Conservation (phyloP, 352 stramenopile genomes). For the Pelagophyceae sp. region DNA sequence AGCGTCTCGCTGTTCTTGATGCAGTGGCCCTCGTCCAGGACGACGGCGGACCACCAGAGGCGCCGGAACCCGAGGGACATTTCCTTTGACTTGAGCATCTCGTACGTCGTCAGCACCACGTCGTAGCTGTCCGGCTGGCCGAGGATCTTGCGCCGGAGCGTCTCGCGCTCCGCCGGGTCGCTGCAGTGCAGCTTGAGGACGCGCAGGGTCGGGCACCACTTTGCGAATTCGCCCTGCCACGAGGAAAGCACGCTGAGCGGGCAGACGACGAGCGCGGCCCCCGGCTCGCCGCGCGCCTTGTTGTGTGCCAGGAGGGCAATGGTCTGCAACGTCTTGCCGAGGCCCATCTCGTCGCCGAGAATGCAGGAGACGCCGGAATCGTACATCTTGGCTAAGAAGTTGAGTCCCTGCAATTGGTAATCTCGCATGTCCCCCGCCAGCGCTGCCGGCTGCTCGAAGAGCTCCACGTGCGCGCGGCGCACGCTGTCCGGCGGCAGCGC, state of each 20-base stretch:
- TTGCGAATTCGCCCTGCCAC: constrained; percentile 80
- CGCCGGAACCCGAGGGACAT: constrained; percentile 50
- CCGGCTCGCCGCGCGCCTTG: constrained; percentile 27
- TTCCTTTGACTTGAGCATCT: constrained; percentile 66
- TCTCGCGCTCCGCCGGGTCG: constrained; percentile 62
- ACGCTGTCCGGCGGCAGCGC: too few relatives aligned
- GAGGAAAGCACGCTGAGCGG: constrained; percentile 83
- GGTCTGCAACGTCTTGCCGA: constrained; percentile 73
- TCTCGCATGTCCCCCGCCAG: too few relatives aligned
- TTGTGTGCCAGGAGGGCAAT: constrained; percentile 37
- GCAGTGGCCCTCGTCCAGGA: constrained; percentile 84
- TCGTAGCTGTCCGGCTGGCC: constrained; percentile 43
- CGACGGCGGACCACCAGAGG: constrained; percentile 74
- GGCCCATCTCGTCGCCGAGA: too few relatives aligned
- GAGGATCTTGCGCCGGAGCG: constrained; percentile 40
- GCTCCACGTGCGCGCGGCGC: too few relatives aligned
- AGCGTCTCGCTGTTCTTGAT: constrained; percentile 36
- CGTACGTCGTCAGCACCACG: constrained; percentile 84
- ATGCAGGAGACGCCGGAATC: too few relatives aligned
- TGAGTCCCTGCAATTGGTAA: too few relatives aligned
- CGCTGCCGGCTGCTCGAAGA: too few relatives aligned
- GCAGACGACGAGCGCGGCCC: constrained; percentile 81
- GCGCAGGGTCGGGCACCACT: constrained; percentile 73
- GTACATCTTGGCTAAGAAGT: too few relatives aligned
- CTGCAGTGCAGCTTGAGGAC: constrained; percentile 80